Evolutionary conservation across 2,329 filamentous ascomycete species (phyloP), one percentile per base, ranked within the genome.

Genomic region (Alternaria arborescens): DNA sequence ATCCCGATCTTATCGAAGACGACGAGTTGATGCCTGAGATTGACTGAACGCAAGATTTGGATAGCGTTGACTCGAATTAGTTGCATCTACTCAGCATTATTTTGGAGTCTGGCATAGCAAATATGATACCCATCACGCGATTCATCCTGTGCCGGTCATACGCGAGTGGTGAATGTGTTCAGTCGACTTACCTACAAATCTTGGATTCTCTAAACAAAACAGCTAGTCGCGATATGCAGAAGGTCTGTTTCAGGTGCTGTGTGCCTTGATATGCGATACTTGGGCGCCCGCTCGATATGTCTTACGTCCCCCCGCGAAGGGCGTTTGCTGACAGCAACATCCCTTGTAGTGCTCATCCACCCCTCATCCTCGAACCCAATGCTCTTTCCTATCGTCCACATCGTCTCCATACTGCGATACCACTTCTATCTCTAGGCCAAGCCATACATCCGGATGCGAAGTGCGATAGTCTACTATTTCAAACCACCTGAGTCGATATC

Each of bases 1-100:
- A 99, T 79, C 68, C 71, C 6, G 75, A 77, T 54, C 48, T 77
- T 12, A 61, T 67, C 5, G 70, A 72, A 1, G 73, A 74, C 11
- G 72, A 70, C 12, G 68, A 70, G 53, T 38, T 74, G 42, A 55
- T 65, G 20, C 72, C 72, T 0, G 72, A 75, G 54, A 51, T 75
- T 5, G 71, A 73, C 24, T 59, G 36, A 54, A 11, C 36, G 26
- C 12, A 20, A 4, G 20, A 24, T 55, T n/a, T 40, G 32, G 12
- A n/a, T 18, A 48, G 2, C n/a, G 5, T 16, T 22, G 38, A 24
- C 5, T 36, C 12, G 20, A 38, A 7, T 2, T 24, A 6, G 16
- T n/a, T 48, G 14, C 18, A 24, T 48, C 8, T 48, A 48, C 46
- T 36, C 32, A n/a, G 4, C 32, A 50, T 38, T 12, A 8, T 22